Evolutionary conservation across 1,139 yeast species (phyloP).

Genomic region (Geotrichum siamense): DNA sequence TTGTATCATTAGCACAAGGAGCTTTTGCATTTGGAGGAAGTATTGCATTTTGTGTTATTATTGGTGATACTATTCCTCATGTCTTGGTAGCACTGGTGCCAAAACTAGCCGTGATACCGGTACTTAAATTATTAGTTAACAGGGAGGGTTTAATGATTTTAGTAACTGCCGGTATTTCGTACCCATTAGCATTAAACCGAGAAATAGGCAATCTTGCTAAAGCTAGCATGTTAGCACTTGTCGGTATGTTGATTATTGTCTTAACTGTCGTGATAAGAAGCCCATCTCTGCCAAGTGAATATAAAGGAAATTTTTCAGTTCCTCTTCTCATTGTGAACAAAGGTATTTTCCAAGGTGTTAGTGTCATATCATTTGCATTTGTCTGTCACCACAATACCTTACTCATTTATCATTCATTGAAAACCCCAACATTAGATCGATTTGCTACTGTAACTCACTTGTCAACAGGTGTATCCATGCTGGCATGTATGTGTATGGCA

Average conservation of each 20-base stretch:
- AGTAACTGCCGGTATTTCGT: constrained; percentile 66
- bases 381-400: constrained; percentile 94
- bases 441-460: constrained; percentile 75
- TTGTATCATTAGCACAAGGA: constrained; percentile 70
- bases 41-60: constrained; percentile 88
- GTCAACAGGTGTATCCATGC: constrained; percentile 73
- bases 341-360: constrained; percentile 77
- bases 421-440: constrained; percentile 64
- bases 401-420: constrained; percentile 77
- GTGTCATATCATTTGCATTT: constrained; percentile 86
- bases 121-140: constrained; percentile 48
- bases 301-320: constrained; percentile 44
- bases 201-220: constrained; percentile 83
- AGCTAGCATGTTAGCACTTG: constrained; percentile 78
- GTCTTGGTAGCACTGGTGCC: constrained; percentile 68
- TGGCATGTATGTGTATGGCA: constrained; percentile 75
- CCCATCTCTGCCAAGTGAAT: constrained; percentile 42
- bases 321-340: constrained; percentile 51
- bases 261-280: constrained; percentile 67
- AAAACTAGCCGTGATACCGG: constrained; percentile 36
- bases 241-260: constrained; percentile 78
- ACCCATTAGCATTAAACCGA: constrained; percentile 71
- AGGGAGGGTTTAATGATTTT: constrained; percentile 63
- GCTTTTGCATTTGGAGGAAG: constrained; percentile 92
- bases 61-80: constrained; percentile 93